phyloP scores from a whole-genome alignment of 495 filamentous ascomycete genomes.

The Halenospora varia region DNA sequence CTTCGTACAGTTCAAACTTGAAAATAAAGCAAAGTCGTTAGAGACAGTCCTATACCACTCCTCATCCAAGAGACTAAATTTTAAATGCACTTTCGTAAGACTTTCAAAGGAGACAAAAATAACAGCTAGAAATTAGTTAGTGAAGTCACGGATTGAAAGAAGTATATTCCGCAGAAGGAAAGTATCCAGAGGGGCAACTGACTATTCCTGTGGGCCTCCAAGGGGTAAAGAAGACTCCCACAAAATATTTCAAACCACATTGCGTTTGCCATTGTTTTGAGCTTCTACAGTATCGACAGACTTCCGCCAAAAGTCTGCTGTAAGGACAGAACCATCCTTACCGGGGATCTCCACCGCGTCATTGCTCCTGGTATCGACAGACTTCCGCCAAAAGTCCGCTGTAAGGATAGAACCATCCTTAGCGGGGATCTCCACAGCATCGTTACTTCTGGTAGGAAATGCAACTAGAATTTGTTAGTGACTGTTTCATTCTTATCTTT shows the following conservation, averaged over 20 bases:
- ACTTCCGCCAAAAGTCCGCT: not conserved
- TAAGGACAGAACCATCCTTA: not conserved
- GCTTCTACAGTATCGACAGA: not conserved
- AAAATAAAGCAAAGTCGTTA: not conserved
- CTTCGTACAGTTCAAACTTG: not conserved
- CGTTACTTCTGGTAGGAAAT: not conserved
- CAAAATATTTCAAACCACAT: not conserved
- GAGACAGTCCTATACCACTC: not conserved
- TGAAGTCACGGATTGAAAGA: not conserved
- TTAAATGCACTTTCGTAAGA: not conserved
- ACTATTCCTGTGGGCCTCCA: not conserved
- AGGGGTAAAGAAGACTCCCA: not conserved
- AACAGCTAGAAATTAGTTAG: not conserved
- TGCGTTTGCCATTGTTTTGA: too few species aligned
- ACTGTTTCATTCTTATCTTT: not conserved
- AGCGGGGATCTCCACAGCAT: not conserved
- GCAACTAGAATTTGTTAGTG: not conserved
- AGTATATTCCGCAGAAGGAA: not conserved
- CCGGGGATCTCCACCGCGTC: not conserved
- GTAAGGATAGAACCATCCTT: not conserved
- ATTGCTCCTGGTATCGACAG: not conserved
- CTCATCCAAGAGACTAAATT: not conserved
- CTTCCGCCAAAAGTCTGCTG: not conserved
- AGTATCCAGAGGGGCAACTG: not conserved
- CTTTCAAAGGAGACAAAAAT: not conserved